Evolutionary conservation across 148 eudicot species (phyloP), one percentile per base, ranked within the genome.

Genomic region (Polygonum maritimum): DNA sequence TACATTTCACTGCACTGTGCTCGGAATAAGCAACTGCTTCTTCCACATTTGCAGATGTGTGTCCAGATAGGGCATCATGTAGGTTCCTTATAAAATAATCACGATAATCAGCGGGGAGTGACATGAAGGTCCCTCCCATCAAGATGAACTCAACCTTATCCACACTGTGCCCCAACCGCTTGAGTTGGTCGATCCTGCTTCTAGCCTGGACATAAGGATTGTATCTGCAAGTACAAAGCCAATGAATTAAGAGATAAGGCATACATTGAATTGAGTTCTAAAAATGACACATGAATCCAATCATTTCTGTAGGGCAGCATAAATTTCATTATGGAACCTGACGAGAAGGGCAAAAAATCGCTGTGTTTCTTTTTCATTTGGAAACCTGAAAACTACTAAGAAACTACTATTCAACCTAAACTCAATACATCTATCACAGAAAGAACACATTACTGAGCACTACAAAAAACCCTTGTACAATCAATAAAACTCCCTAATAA

Each of bases 121-220:
- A 95, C 99, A 95, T 95, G 80, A 95, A 95, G 74, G 99, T 95
- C 38, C 99, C 99, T 77, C 99, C 99, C 99, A 95, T 95, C 79
- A 95, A 84, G 85, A 95, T 95, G 83, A 92, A 95, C 78, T 95
- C 99, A 73, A 95, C 99, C 92, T 95, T 95, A 79, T 95, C 99
- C 44, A 90, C 99, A 87, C 97, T 92, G 74, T 95, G 99, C 69
- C 99, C 99, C 88, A 95, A 74, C 52, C 99, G 86, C 86, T 95
- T 95, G 45, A 95, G 96, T 84, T 95, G 99, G 79, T 95, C 99
- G 70, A 95, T 92, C 86, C 99, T 89, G 87, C 97, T 79, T 86
- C 99, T 83, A 44, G 99, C 97, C 76, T 95, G 99, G 70, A 95
- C 99, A 83, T 92, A 95, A 5, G 99, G 99, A 83, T 95, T 95